A percentile compares a stretch with the other conserved stretches of the same genome.
Evolutionary conservation across 164 flowering plant species (phyloP).

Genomic region (Amborella trichopoda): DNA sequence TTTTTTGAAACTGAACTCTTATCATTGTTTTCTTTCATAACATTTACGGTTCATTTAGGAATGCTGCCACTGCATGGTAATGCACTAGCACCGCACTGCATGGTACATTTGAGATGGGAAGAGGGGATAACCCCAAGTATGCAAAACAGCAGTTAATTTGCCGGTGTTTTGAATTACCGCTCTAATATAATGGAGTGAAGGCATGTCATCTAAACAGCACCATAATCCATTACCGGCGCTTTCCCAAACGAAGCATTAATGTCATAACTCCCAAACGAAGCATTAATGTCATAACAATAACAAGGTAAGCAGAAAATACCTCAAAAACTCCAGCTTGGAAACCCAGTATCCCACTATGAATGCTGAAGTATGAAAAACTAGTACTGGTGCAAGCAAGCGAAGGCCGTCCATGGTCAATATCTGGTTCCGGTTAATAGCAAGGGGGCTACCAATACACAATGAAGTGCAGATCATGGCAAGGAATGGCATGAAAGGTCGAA

Average conservation of each 20-base stretch:
- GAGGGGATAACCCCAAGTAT: no score
- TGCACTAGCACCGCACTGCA: no score
- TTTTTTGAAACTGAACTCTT: no score
- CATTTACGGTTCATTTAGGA: no score
- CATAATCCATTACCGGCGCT: no score
- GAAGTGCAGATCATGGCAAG: constrained; percentile 95
- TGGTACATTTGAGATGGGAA: no score
- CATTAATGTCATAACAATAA: not conserved
- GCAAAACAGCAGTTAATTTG: no score
- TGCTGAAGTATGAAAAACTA: constrained; percentile 65
- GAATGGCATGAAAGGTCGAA: constrained; percentile 86
- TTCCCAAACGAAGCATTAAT: not conserved
- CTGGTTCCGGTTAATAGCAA: constrained; percentile 65
- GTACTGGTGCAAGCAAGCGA: constrained; percentile 55
- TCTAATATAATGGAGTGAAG: no score
- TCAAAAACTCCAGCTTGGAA: constrained; percentile 53
- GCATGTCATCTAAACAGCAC: no score
- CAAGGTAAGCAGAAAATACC: constrained; percentile 32
- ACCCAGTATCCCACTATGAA: constrained; percentile 76
- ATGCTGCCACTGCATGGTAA: no score
- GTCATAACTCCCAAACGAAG: not conserved
- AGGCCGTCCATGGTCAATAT: constrained; percentile 76
- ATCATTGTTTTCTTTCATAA: no score
- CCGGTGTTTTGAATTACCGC: no score
- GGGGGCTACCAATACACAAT: constrained; percentile 92